phyloP scores from a whole-genome alignment of 805 yeast species.

The Soucietia sequanensis region DNA sequence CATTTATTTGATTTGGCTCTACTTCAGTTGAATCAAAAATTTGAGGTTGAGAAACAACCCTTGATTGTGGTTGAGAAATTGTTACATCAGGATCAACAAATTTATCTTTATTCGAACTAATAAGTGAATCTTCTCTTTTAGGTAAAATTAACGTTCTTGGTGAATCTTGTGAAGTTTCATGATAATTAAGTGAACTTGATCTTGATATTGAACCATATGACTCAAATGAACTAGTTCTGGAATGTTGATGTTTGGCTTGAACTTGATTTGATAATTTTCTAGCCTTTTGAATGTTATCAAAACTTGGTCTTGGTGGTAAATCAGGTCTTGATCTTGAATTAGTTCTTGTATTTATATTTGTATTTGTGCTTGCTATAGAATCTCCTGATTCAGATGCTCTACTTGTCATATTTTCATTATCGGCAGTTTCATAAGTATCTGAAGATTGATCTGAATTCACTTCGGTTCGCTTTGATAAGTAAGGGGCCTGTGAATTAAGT shows the following conservation, averaged over 20 bases:
- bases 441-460: constrained; percentile 5
- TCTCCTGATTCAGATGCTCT: not conserved
- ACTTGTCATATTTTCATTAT: not conserved
- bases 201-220: too few species aligned
- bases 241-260: too few species aligned
- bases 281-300: constrained; percentile 21
- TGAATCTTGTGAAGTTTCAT: too few species aligned
- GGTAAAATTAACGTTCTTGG: not conserved
- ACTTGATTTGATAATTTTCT: constrained; percentile 19
- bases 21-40: not conserved
- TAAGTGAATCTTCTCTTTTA: not conserved
- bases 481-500: too few species aligned
- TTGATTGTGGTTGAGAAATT: not conserved
- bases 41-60: constrained; percentile 1
- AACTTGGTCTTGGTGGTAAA: constrained; percentile 26
- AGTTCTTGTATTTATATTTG: too few species aligned
- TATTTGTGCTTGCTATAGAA: too few species aligned
- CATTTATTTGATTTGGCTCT: not conserved
- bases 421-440: constrained; percentile 7
- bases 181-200: too few species aligned
- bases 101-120: not conserved
- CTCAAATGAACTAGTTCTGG: too few species aligned
- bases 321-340: not conserved
- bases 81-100: constrained; percentile 2
- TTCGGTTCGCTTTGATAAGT: too few species aligned